Conservation (phyloP, 768 basidiomycete species). For the Boletus speciosus region DNA sequence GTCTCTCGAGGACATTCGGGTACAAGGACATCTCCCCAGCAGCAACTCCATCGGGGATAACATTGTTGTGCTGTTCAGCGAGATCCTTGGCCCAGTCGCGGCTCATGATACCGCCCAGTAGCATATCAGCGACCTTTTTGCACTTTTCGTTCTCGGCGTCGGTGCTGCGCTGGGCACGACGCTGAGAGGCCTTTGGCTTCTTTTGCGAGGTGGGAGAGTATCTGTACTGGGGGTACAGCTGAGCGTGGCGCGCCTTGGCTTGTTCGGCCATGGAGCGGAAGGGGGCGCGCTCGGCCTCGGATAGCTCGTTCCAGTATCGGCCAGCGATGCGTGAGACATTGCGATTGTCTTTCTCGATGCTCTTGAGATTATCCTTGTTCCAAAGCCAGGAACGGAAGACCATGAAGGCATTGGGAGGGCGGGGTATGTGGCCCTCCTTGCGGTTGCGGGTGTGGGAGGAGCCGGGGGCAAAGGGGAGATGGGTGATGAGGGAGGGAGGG, state of each 20-base stretch:
- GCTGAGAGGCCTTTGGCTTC: constrained; percentile 27
- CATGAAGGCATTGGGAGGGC: constrained; percentile 86
- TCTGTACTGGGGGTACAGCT: constrained; percentile 57
- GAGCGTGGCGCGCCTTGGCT: constrained; percentile 45
- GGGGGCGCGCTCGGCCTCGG: constrained; percentile 40
- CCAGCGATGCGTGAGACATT: constrained; percentile 70
- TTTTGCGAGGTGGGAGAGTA: constrained; percentile 48
- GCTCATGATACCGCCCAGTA: constrained; percentile 34
- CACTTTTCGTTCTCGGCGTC: constrained; percentile 39
- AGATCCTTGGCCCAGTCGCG: constrained; percentile 26
- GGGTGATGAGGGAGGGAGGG: constrained; percentile 20
- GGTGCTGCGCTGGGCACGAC: constrained; percentile 32
- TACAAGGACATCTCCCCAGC: not conserved
- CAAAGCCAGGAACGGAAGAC: constrained; percentile 72
- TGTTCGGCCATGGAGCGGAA: constrained; percentile 48
- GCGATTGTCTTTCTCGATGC: constrained; percentile 66
- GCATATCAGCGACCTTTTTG: constrained; percentile 34
- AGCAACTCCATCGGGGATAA: not conserved
- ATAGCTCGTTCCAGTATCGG: constrained; percentile 59
- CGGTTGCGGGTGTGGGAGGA: constrained; percentile 42
- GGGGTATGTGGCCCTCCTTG: constrained; percentile 54
- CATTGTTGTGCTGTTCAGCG: constrained; percentile 3
- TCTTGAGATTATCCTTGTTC: constrained; percentile 45
- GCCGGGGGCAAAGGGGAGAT: constrained; percentile 28
- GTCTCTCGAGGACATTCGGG: constrained; percentile 9